Evolutionary conservation across 306 rosid genomes (phyloP).

Genomic region (Trichosanthes truncata): DNA sequence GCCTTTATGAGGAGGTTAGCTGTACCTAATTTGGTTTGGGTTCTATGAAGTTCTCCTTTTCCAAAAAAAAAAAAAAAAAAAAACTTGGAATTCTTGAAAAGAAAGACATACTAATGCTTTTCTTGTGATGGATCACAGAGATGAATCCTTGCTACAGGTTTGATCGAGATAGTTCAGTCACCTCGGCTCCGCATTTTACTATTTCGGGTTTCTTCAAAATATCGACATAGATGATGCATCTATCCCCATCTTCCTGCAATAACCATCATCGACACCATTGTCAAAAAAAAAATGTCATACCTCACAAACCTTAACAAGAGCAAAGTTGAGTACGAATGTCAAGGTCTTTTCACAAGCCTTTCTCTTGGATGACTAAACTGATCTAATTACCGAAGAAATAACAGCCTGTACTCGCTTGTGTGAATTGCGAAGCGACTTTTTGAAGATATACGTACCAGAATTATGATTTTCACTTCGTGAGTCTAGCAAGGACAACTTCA

Average conservation of each 20-base stretch:
- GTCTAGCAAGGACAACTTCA: slow-evolving; percentile 4
- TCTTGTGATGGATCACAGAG: background rate
- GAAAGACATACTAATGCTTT: background rate
- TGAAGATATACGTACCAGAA: background rate
- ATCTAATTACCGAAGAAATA: background rate
- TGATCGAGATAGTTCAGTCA: background rate
- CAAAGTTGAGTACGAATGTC: background rate
- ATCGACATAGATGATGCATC: background rate
- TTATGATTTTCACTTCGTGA: background rate
- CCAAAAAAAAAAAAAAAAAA: too few relatives aligned
- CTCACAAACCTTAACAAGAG: background rate
- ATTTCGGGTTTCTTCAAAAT: background rate
- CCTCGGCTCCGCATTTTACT: background rate
- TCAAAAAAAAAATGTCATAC: background rate
- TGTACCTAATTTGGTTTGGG: too few relatives aligned
- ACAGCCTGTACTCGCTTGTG: background rate
- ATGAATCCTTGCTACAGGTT: background rate
- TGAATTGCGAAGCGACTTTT: background rate
- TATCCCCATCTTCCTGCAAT: background rate
- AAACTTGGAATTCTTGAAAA: background rate
- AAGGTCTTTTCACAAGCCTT: background rate
- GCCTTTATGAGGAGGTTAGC: too few relatives aligned
- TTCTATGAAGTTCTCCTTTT: too few relatives aligned
- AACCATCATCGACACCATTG: background rate
- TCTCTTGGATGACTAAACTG: background rate